Base-by-base conservation (phyloP, 2,329 filamentous ascomycete species). In the Harringtonia aguacate region DNA sequence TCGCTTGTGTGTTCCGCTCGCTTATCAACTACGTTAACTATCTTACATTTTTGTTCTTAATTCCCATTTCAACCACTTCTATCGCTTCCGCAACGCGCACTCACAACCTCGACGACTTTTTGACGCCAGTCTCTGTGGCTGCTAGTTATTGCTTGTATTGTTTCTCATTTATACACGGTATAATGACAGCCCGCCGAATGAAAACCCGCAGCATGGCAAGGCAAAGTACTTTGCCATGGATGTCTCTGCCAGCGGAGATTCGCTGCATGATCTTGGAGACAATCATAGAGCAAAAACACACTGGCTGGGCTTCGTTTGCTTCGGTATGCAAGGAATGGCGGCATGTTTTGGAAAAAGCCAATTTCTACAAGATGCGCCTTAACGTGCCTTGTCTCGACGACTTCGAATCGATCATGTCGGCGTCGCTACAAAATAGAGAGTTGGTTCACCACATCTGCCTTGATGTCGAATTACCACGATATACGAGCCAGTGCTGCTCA, bases 301-400 rank as follows among this genome's bases (percentile, higher is more conserved):
- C 47, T 29, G 56, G 58, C 43, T 62, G 57, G 58, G 53, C 55
- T 47, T 58, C 55, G 41, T 48, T 54, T 43, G 57, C 60, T 20
- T 55, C 58, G 37, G 57, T 62, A 9, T 62, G 57, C 52, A 60
- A 43, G 52, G 60, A 62, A 55, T 64, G 58, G 60, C 58, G 59
- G 46, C 8, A 39, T 36, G 42, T 56, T 45, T 41, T 63, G 21
- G 57, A 61, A 46, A 56, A 49, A 36, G 36, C 17, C 28, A 62
- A 55, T 38, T 61, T 62, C 39, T 35, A 37, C 44, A 50, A 50
- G 45, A 38, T 61, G 1, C 58, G 53, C 35, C 45, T 63, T 21
- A 37, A 39, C 36, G 34, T 43, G 28, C 44, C 54, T 43, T 56
- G 53, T 45, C 52, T 60, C 8, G 52, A 53, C 14, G 46, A 52